Conservation (phyloP, 148 eudicot species). For the Talinum fruticosum region DNA sequence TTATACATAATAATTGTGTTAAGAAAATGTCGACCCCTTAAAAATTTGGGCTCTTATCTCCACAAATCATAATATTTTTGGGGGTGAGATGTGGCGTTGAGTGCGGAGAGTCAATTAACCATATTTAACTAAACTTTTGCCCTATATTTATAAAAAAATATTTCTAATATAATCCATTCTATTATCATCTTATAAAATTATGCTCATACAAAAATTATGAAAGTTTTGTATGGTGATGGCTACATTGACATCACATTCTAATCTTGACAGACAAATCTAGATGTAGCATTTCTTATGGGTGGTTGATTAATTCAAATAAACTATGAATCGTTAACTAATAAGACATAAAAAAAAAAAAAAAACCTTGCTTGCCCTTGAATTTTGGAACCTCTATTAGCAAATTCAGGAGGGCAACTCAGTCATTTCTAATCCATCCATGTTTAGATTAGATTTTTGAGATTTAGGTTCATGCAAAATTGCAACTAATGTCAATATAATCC, state of each 20-base stretch:
- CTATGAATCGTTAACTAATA: not conserved
- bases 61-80: not conserved
- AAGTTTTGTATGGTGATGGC: slow-evolving; percentile 13
- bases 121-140: slow-evolving; percentile 22
- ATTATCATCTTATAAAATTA: not conserved
- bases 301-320: slow-evolving; percentile 29
- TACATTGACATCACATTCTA: not conserved
- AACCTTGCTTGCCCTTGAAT: not conserved
- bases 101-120: slow-evolving; percentile 23
- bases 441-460: not conserved
- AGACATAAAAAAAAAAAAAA: not conserved
- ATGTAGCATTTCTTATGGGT: not conserved
- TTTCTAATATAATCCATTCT: slow-evolving; percentile 8
- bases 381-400: not conserved
- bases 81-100: slow-evolving; percentile 13
- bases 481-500: not conserved
- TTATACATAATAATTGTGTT: not conserved
- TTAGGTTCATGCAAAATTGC: slow-evolving; percentile 26
- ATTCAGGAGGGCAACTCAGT: slow-evolving; percentile 1
- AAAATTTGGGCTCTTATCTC: not conserved
- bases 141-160: slow-evolving; percentile 21
- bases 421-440: not conserved
- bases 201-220: not conserved
- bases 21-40: slow-evolving; percentile 17
- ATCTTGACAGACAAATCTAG: slow-evolving; percentile 16